Percentiles rank a stretch among this genome's conserved stretches.
These are phyloP conservation scores for Trypanosoma rangeli DNA, from an alignment of 208 protist species.

Conservation along the genomic window DNA sequence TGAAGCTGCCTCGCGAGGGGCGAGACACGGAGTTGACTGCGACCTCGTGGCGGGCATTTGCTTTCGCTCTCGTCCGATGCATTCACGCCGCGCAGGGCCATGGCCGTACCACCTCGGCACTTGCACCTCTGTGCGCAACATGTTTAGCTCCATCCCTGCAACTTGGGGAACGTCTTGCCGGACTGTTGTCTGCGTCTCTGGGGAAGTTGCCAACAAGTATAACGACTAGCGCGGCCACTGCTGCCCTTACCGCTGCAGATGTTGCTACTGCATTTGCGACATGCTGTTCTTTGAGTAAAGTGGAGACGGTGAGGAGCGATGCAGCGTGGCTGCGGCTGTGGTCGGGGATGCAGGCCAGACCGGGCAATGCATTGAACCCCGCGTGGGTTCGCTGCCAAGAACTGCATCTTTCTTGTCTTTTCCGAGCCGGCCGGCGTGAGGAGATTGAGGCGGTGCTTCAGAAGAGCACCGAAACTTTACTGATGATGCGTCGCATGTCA, in stretches of 20 bases:
- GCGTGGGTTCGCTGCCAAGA: constrained; percentile 34
- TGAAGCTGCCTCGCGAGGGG: constrained; percentile 1
- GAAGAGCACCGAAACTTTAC: constrained; percentile 5
- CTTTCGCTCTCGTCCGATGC: constrained; percentile 6
- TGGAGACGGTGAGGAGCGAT: constrained; percentile 4
- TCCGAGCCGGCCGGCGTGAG: constrained; percentile 19
- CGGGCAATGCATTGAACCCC: neutral
- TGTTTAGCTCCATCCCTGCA: constrained; percentile 29
- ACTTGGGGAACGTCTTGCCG: constrained; percentile 30
- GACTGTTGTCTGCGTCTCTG: neutral
- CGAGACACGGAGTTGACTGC: constrained; percentile 9
- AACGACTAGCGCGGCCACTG: constrained; percentile 9
- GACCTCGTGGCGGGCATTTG: constrained; percentile 14
- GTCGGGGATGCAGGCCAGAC: neutral
- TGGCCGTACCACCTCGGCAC: constrained; percentile 18
- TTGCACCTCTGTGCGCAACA: constrained; percentile 39
- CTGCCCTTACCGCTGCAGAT: constrained; percentile 14
- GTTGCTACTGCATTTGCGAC: constrained; percentile 17
- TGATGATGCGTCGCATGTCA: constrained; percentile 27
- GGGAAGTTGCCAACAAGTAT: constrained; percentile 3
- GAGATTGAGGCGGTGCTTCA: constrained; percentile 30
- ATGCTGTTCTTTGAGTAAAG: constrained; percentile 12
- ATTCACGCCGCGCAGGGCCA: neutral
- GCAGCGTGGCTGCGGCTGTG: constrained; percentile 23
- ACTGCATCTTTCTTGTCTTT: constrained; percentile 48